A percentile compares a stretch with the other conserved stretches of the same genome.
These are phyloP conservation scores for Neonectria punicea DNA, from an alignment of 2,329 filamentous ascomycete genomes.

Conservation along the genomic window DNA sequence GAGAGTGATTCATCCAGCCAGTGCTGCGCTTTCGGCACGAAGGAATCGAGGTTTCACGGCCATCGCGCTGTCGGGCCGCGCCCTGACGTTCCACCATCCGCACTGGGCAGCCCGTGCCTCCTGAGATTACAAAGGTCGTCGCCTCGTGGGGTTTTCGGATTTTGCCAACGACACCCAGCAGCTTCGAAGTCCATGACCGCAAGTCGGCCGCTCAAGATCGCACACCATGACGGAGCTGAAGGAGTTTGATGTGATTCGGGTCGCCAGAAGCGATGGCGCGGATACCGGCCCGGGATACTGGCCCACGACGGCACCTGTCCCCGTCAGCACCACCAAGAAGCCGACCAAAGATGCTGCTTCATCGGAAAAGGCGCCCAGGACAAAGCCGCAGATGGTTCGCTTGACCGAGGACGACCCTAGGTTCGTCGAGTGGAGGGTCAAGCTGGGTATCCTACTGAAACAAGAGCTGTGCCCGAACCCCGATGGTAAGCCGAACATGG, in stretches of 20 bases:
- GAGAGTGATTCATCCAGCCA: background rate
- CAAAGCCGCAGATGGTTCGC: constrained; percentile 56
- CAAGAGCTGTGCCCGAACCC: constrained; percentile 56
- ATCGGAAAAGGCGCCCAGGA: constrained; percentile 50
- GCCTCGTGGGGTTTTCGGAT: background rate
- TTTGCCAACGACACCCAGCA: background rate
- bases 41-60: constrained; percentile 4
- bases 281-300: constrained; percentile 59
- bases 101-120: constrained; percentile 9
- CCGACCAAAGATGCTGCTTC: constrained; percentile 47
- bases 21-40: background rate
- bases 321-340: constrained; percentile 49
- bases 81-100: constrained; percentile 1
- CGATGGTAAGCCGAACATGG: constrained; percentile 46
- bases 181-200: background rate
- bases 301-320: constrained; percentile 46
- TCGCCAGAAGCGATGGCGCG: constrained; percentile 58
- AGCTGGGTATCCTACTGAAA: constrained; percentile 57
- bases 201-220: background rate
- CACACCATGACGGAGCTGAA: constrained; percentile 48
- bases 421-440: constrained; percentile 58
- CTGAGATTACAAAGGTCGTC: background rate
- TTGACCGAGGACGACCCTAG: constrained; percentile 56
- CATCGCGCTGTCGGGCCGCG: constrained; percentile 6
- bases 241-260: constrained; percentile 54